A percentile compares a stretch with the other conserved stretches of the same genome.
These are phyloP conservation scores for Yamadazyma olivae DNA, from an alignment of 805 yeast genomes.

Conservation along the genomic window DNA sequence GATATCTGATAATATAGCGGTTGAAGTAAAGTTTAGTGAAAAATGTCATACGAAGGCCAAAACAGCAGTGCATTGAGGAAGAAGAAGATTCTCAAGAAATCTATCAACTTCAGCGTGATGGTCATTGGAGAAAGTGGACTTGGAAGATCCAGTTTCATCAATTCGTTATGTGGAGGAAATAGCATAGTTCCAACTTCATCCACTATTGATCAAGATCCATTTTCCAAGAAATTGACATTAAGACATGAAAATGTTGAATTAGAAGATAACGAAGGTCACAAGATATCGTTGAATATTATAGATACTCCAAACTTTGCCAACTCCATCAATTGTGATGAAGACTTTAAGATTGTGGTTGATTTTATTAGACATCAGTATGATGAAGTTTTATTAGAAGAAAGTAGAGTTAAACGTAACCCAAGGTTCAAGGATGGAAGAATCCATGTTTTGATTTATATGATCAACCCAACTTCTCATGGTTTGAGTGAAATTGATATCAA, in stretches of 20 bases:
- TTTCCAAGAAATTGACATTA: constrained; percentile 48
- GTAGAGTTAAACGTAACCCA: constrained; percentile 80
- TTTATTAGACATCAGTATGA: constrained; percentile 80
- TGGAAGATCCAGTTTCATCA: constrained; percentile 90
- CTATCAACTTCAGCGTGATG: constrained; percentile 82
- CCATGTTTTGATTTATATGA: constrained; percentile 52
- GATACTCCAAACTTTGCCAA: constrained; percentile 87
- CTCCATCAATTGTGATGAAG: constrained; percentile 62
- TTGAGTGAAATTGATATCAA: constrained; percentile 40
- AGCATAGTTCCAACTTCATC: constrained; percentile 69
- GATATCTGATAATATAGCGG: too few relatives aligned
- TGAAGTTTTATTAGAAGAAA: constrained; percentile 76
- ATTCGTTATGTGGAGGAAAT: constrained; percentile 85
- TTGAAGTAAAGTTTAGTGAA: too few relatives aligned
- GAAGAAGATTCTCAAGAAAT: constrained; percentile 77
- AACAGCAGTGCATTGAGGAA: constrained; percentile 44
- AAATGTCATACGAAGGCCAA: too few relatives aligned
- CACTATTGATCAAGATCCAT: constrained; percentile 57
- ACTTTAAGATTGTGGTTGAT: constrained; percentile 70
- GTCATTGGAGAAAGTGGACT: constrained; percentile 84
- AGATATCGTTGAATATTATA: constrained; percentile 69
- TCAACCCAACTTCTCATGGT: constrained; percentile 46
- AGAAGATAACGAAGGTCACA: constrained; percentile 83
- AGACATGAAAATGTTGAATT: constrained; percentile 81
- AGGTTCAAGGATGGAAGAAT: constrained; percentile 82